Evolutionary conservation across 2,329 filamentous ascomycete species (phyloP), one percentile per base, ranked within the genome.

Genomic region (Akanthomyces uredinophilus): DNA sequence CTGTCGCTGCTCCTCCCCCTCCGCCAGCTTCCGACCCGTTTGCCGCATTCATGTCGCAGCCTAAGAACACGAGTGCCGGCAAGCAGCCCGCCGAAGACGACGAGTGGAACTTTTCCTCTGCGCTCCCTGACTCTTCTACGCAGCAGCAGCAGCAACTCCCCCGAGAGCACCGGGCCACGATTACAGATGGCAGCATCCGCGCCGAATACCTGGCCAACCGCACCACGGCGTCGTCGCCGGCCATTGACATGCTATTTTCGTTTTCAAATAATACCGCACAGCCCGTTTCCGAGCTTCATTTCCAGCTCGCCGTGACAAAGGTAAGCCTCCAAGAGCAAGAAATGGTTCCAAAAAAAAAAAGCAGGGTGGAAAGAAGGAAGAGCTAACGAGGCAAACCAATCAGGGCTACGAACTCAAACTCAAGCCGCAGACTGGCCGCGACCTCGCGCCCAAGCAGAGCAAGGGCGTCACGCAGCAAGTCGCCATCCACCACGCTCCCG

Each of bases 241-340:
- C 85, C 3, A 85, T 97, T 50, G 81, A 84, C 35, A 84, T 98
- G 52, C 78, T 86, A 4, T 91, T 92, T 65, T 81, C 84, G n/a
- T 96, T 97, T 72, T 92, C 91, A 20, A 99, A 96, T 73, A 89
- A 85, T 64, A 89, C 87, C 1, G 76, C 83, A 2, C 83, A 90
- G 69, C 83, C 86, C 0, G 83, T 99, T 24, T 83, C 84, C 3
- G 90, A 96, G 66, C 79, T 99, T 35, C 92, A 94, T 63, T 96
- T 97, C 70, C 91, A 96, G 74, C 82, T 96, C 44, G 95, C 95
- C 3, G 94, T 97, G 35, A 95, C 94, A 64, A 98, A 94, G 85
- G 93, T 96, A 41, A 18, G 4, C 10, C 10, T 2, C 7, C 52
- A 11, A 8, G n/a, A 18, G 7, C 27, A 11, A n/a, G 11, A 20